Base-by-base conservation (phyloP, 73 alveolate species). In the Uronychia setigera region DNA sequence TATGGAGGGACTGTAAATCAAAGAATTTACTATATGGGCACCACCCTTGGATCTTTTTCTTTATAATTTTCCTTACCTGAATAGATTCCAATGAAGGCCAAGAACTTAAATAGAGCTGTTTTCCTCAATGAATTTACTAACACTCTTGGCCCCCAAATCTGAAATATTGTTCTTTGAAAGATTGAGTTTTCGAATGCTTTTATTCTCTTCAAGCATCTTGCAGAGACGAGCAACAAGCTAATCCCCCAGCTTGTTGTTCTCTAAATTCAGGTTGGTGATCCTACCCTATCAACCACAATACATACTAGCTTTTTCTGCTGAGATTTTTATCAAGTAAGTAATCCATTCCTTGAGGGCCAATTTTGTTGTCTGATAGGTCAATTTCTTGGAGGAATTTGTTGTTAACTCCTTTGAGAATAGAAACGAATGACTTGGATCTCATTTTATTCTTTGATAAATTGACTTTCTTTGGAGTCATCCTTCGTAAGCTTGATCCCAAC, bases 51-150 rank as follows among this genome's bases (percentile, higher is more conserved):
- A 46, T 19, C 67, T 46, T 5, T 11, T 19, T 11, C 85, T 0
- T 67, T 67, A 19, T 29, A 46, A 11, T 5, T 46, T 5, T 46
- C 67, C 26, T 31, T 33, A 26, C 31, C 84, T 67, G 67, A 82
- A 27, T n/a, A 46, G n/a, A 1, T 82, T 82, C 83, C 89, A 82
- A 1, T 82, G 89, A 14, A 82, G 60, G 27, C 67, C 83, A 0
- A 82, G 60, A 25, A 76, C 35, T 31, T 82, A 46, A 29, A 82
- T 0, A 13, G 35, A 14, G 29, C 31, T 34, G 67, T 46, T 46
- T 5, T 19, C 19, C 67, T 46, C 67, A 46, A 46, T 5, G 67
- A 46, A 46, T 19, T 46, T 5, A 19, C n/a, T 19, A 46, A 46
- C 67, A 19, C 67, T 11, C 67, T 46, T 46, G 5, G 19, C 67